Evolutionary conservation across 495 filamentous ascomycete genomes (phyloP), one percentile per base, ranked within the genome.

Genomic region (Lasiosphaeria hispida): DNA sequence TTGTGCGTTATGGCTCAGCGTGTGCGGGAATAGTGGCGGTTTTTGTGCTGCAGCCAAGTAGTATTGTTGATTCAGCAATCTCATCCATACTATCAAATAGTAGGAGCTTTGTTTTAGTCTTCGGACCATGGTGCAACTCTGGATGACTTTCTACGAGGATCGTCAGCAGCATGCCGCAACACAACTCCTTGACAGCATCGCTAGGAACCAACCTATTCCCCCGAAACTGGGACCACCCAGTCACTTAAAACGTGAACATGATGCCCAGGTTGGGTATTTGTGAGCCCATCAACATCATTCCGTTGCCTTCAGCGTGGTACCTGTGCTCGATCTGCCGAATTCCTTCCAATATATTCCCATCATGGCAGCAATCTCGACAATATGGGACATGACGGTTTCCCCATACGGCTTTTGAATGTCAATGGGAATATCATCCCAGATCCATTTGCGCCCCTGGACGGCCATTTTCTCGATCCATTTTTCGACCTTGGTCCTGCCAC

Each of bases 281-380:
- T 4, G 70, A 64, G 35, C 77, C 78, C 1, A 71, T 75, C 30
- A 80, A 51, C 43, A 80, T 75, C 59, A 66, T 78, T 1, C 78
- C 78, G 60, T 82, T 82, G 3, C 79, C 79, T 62, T 80, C 79
- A 37, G 71, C 79, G 30, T 78, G 71, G 44, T 80, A 76, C 2
- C 70, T 69, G 61, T 79, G 74, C 63, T 63, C 5, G 57, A 67
- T 13, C 73, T 58, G 62, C 78, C 72, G 57, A 78, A 80, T 53
- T 75, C 75, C 54, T 73, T 76, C 79, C 78, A 82, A 63, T 82
- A 68, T 9, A 82, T 70, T 0, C 78, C 78, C 48, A 82, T 58
- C 69, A 80, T 75, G 23, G 77, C 72, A n/a, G 73, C 75, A 23
- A 81, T 76, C 56, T 80, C 79, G 11, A 81, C 67, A 8, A 81